A percentile compares a stretch with the other conserved stretches of the same genome.
Evolutionary conservation across 305 asterid species (phyloP).

Genomic region (Plantago coronopus): DNA sequence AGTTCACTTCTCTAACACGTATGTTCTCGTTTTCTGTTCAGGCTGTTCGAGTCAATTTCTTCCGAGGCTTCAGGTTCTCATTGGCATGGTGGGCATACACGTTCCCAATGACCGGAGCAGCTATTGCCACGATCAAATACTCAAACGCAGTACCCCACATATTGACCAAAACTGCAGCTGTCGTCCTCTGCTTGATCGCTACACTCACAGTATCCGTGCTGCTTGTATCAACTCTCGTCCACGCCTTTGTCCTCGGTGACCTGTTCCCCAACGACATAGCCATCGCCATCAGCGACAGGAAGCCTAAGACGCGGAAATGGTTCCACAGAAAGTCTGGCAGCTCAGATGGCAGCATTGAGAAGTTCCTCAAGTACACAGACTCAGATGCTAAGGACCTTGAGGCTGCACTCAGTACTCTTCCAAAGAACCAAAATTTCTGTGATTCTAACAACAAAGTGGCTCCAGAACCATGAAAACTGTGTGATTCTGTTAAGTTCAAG

Average conservation of each 20-base stretch:
- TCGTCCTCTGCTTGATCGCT: conserved; percentile 41
- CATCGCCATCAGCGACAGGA: conserved; percentile 57
- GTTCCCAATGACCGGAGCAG: conserved; percentile 84
- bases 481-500: too few relatives aligned
- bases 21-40: conserved; percentile 24
- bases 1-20: neutral
- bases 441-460: neutral
- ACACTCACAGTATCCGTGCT: conserved; percentile 51
- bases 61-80: conserved; percentile 86
- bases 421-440: conserved; percentile 1
- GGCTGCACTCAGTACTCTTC: conserved; percentile 29
- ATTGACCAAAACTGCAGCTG: conserved; percentile 36
- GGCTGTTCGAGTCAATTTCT: conserved; percentile 79
- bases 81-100: conserved; percentile 97
- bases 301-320: conserved; percentile 41
- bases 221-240: conserved; percentile 57
- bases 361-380: conserved; percentile 41
- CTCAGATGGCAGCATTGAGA: conserved; percentile 36
- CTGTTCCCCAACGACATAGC: conserved; percentile 74
- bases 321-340: conserved; percentile 35
- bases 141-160: conserved; percentile 38
- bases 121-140: conserved; percentile 68
- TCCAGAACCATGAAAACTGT: neutral
- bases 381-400: conserved; percentile 44
- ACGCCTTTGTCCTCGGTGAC: conserved; percentile 59